Base-by-base conservation (phyloP, 1,284 basidiomycete species). In the Apiotrichum mycotoxinovorans region DNA sequence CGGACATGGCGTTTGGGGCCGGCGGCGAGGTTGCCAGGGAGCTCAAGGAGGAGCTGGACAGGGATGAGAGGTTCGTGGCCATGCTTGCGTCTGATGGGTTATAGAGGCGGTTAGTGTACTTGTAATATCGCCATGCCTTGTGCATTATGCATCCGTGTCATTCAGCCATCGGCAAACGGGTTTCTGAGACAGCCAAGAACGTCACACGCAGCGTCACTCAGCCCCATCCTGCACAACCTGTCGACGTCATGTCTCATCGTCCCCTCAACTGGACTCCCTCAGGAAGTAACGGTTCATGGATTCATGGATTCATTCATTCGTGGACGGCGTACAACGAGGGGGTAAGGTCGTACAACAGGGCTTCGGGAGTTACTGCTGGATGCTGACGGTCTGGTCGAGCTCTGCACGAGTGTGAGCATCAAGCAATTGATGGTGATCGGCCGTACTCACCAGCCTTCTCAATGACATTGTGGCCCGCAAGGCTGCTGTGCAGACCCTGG, bases 391-490 rank as follows among this genome's bases (percentile, higher is more conserved):
- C 37, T 46, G 14, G 62, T 66, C 67, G 54, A 65, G 57, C 62
- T 66, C 65, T 66, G 55, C 4, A n/a, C 10, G n/a, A n/a, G n/a
- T n/a, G n/a, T n/a, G n/a, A n/a, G n/a, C n/a, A n/a, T n/a, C n/a
- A n/a, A n/a, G n/a, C n/a, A n/a, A n/a, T n/a, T n/a, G n/a, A n/a
- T n/a, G n/a, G n/a, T n/a, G n/a, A n/a, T n/a, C n/a, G n/a, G n/a
- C n/a, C n/a, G n/a, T n/a, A 70, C 71, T 57, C 61, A 73, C 71
- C 72, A 43, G 71, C 51, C 53, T 68, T 53, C 51, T 72, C 66
- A 18, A 74, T 64, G 33, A 66, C 64, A 22, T 37, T 50, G 61
- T 72, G 69, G 33, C 50, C 50, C 10, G 62, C 62, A 38, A 64
- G 57, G 22, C 46, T 48, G 22, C 54, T 46, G 48, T 70, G 60